A percentile compares a stretch with the other conserved stretches of the same genome.
phyloP scores from a whole-genome alignment of 169 alveolate species.

The Plasmodium gaboni region DNA sequence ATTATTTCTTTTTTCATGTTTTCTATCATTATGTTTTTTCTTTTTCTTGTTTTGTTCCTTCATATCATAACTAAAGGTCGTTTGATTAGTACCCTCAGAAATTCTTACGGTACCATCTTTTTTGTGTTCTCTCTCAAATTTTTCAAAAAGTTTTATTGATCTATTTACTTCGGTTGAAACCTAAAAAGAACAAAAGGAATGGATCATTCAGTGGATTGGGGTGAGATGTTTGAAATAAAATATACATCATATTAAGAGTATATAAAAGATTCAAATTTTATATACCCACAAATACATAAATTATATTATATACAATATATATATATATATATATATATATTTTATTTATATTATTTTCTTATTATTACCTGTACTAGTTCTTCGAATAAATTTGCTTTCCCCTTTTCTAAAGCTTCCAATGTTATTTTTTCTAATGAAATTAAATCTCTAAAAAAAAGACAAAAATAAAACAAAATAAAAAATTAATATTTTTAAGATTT shows the following conservation, averaged over 20 bases:
- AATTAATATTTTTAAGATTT: no score
- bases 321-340: conserved; percentile 4
- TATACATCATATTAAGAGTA: neutral
- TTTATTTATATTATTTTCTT: no score
- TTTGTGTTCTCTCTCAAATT: conserved; percentile 21
- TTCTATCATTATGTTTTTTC: conserved; percentile 11
- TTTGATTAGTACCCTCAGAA: neutral
- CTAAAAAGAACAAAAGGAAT: neutral
- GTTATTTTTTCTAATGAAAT: conserved; percentile 47
- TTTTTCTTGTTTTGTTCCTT: conserved; percentile 3
- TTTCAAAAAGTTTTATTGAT: conserved; percentile 34
- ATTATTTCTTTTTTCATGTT: conserved; percentile 14
- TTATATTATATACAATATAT: neutral
- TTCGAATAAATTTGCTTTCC: conserved; percentile 50
- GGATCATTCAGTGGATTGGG: neutral
- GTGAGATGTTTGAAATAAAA: neutral
- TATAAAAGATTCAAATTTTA: neutral
- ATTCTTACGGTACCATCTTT: conserved; percentile 8
- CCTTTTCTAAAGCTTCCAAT: conserved; percentile 55
- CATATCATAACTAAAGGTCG: neutral
- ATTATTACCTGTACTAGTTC: conserved; percentile 50
- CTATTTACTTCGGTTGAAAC: conserved; percentile 50
- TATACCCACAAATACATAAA: neutral
- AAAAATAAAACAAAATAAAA: neutral
- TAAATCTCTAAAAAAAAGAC: conserved; percentile 42